Conservation (phyloP, 192 early-diverging fungal genomes). For the Backusella macrospora region DNA sequence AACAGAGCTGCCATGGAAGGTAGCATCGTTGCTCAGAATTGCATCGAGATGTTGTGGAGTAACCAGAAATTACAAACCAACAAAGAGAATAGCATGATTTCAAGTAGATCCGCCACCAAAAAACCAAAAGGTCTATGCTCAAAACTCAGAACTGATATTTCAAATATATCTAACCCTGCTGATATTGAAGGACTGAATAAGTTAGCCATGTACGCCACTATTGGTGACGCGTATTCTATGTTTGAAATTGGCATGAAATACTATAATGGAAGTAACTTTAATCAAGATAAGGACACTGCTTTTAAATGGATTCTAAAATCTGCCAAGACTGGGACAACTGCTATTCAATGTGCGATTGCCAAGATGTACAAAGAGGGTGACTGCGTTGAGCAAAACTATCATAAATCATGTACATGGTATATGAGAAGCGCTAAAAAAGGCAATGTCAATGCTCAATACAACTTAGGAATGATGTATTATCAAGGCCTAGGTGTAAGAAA, state of each 20-base stretch:
- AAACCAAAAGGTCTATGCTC: background rate
- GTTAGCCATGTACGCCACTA: background rate
- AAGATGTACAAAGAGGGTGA: background rate
- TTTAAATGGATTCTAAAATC: background rate
- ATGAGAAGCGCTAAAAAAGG: conserved; percentile 30
- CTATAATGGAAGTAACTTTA: background rate
- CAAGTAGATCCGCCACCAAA: background rate
- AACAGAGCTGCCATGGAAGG: background rate
- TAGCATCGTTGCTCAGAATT: background rate
- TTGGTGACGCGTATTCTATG: background rate
- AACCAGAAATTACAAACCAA: too few species aligned
- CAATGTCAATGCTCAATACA: conserved; percentile 30
- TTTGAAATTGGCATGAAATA: background rate
- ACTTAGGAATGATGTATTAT: conserved; percentile 5
- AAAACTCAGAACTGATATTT: background rate
- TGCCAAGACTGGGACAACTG: background rate
- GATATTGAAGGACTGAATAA: background rate
- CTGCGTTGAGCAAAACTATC: background rate
- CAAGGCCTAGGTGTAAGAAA: conserved; percentile 13
- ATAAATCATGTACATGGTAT: conserved; percentile 34
- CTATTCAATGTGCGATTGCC: background rate
- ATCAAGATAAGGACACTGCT: background rate
- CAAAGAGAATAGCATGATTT: background rate
- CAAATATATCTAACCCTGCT: background rate
- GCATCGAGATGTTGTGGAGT: background rate